Conservation (phyloP, 352 stramenopile genomes). For the Saprolegnia parasitica region DNA sequence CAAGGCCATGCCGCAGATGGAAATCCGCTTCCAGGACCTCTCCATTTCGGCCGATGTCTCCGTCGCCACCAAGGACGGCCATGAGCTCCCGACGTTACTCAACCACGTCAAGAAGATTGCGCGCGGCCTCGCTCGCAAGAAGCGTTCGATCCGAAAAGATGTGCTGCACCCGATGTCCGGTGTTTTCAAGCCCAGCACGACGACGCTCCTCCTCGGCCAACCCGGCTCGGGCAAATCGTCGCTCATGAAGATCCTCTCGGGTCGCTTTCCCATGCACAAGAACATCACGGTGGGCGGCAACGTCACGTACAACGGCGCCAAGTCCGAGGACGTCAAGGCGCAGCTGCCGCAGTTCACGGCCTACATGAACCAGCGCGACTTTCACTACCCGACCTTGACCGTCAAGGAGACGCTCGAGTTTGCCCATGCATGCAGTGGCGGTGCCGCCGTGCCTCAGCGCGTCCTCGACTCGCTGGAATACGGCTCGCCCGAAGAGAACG, state of each 20-base stretch:
- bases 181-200: conserved; percentile 45
- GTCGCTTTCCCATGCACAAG: conserved; percentile 48
- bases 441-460: conserved; percentile 30
- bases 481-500: conserved; percentile 45
- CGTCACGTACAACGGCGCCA: conserved; percentile 59
- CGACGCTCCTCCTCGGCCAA: conserved; percentile 54
- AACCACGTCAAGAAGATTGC: conserved; percentile 43
- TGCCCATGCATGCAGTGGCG: conserved; percentile 48
- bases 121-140: conserved; percentile 38
- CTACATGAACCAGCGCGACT: conserved; percentile 49
- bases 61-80: conserved; percentile 15
- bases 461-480: conserved; percentile 37
- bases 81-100: conserved; percentile 40
- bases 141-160: conserved; percentile 38
- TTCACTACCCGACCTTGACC: conserved; percentile 48
- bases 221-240: conserved; percentile 50
- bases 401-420: conserved; percentile 53
- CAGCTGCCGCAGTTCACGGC: conserved; percentile 45
- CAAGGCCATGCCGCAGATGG: conserved; percentile 47
- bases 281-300: conserved; percentile 40
- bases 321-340: background rate
- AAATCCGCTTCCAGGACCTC: conserved; percentile 50
- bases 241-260: conserved; percentile 52
- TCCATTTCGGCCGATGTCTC: conserved; percentile 38
- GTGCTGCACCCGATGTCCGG: conserved; percentile 42